Conservation (phyloP, 1,139 yeast species). For the Scheffersomyces cryptocercus region DNA sequence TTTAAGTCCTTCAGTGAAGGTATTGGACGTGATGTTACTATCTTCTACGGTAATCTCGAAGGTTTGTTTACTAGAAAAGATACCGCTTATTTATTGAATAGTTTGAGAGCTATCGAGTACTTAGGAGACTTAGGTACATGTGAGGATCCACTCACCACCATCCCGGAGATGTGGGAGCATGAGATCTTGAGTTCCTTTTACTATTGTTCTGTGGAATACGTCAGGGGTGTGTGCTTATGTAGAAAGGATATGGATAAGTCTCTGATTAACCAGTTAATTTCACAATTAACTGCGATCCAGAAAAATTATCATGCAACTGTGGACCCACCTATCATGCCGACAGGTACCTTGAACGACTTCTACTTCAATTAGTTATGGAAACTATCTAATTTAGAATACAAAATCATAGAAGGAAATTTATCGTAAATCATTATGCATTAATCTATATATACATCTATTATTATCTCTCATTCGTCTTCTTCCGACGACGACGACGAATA, state of each 20-base stretch:
- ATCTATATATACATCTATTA: neutral
- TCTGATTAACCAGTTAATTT: slow-evolving; percentile 30
- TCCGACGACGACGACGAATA: slow-evolving; percentile 9
- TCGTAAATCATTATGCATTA: neutral
- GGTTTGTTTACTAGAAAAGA: slow-evolving; percentile 49
- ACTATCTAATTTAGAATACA: slow-evolving; percentile 1
- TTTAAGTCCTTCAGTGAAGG: slow-evolving; percentile 44
- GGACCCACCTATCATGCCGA: slow-evolving; percentile 33
- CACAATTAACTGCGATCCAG: slow-evolving; percentile 32
- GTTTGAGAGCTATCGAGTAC: slow-evolving; percentile 61
- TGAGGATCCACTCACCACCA: slow-evolving; percentile 47
- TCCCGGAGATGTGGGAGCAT: slow-evolving; percentile 59
- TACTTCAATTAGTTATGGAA: slow-evolving; percentile 1
- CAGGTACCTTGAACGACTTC: slow-evolving; percentile 40
- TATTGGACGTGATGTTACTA: slow-evolving; percentile 60
- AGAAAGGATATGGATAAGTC: slow-evolving; percentile 46
- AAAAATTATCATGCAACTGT: slow-evolving; percentile 33
- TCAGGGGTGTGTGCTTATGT: slow-evolving; percentile 52
- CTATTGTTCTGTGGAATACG: slow-evolving; percentile 66
- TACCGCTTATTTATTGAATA: slow-evolving; percentile 55
- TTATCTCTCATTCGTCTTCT: neutral
- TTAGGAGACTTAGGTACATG: slow-evolving; percentile 68
- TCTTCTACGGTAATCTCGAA: slow-evolving; percentile 62
- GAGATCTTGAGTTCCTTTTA: slow-evolving; percentile 59
- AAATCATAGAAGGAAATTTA: neutral